Conservation (phyloP, 805 yeast species). For the Schwanniomyces yamadae region DNA sequence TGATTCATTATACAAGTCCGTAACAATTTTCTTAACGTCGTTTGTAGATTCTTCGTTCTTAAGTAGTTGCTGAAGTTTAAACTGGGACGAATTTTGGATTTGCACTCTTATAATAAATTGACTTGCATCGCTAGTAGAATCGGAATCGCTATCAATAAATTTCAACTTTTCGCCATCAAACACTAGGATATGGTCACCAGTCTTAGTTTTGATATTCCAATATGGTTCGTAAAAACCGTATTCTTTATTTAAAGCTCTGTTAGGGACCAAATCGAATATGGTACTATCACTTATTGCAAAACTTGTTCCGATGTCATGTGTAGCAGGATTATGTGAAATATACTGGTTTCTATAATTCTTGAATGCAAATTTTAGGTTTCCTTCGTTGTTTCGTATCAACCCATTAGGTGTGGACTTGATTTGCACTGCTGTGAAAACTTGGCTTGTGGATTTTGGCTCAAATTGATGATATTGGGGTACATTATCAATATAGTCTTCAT, state of each 20-base stretch:
- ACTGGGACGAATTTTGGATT: slow-evolving; percentile 5
- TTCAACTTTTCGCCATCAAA: background rate
- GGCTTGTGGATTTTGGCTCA: slow-evolving; percentile 4
- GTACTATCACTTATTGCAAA: slow-evolving; percentile 4
- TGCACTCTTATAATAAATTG: slow-evolving; percentile 5
- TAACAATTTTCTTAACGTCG: slow-evolving; percentile 7
- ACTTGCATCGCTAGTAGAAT: background rate
- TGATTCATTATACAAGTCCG: slow-evolving; percentile 10
- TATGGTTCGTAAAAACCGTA: background rate
- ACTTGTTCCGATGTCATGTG: slow-evolving; percentile 1
- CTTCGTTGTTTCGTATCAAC: background rate
- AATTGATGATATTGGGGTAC: slow-evolving; percentile 1
- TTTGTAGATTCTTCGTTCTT: slow-evolving; percentile 1
- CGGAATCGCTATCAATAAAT: background rate
- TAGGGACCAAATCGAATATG: slow-evolving; percentile 1
- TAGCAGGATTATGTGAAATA: slow-evolving; percentile 1
- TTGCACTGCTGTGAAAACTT: slow-evolving; percentile 1
- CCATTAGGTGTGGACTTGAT: background rate
- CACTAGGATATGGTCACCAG: background rate
- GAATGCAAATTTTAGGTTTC: background rate
- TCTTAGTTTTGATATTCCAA: slow-evolving; percentile 2
- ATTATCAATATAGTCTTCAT: background rate
- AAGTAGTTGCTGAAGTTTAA: background rate
- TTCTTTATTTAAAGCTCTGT: background rate
- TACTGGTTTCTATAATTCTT: slow-evolving; percentile 3